A percentile compares a stretch with the other conserved stretches of the same genome.
Conservation (phyloP, 2,329 filamentous ascomycete genomes). For the Stachybotrys chlorohalonatus region DNA sequence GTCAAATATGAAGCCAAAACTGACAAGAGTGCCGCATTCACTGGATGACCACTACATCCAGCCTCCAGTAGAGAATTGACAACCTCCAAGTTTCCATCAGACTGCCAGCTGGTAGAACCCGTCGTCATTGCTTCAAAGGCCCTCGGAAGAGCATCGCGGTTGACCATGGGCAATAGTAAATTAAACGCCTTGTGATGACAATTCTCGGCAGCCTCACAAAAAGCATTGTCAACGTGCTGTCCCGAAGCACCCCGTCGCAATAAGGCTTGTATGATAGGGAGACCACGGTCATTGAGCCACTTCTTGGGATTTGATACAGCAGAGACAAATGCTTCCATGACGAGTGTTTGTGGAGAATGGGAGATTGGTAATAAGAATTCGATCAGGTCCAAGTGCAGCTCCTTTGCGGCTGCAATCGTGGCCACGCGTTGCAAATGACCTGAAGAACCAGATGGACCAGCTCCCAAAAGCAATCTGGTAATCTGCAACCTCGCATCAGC, state of each 20-base stretch:
- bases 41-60: background rate
- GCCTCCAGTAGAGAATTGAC: background rate
- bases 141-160: background rate
- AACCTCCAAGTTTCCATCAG: slow-evolving; percentile 1
- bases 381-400: background rate
- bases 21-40: slow-evolving; percentile 1
- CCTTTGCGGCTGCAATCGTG: background rate
- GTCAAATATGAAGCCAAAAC: background rate
- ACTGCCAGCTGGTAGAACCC: background rate
- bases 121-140: background rate
- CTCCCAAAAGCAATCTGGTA: background rate
- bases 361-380: background rate
- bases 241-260: slow-evolving; percentile 2
- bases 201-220: slow-evolving; percentile 2
- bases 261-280: slow-evolving; percentile 1
- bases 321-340: background rate
- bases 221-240: slow-evolving; percentile 2
- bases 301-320: background rate
- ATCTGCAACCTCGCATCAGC: background rate
- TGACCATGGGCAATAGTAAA: background rate
- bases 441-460: background rate
- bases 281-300: slow-evolving; percentile 3
- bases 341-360: slow-evolving; percentile 1
- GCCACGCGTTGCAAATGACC: background rate
- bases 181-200: slow-evolving; percentile 1